phyloP scores from a whole-genome alignment of 2,329 filamentous ascomycete species.

The Colletotrichum siamense region DNA sequence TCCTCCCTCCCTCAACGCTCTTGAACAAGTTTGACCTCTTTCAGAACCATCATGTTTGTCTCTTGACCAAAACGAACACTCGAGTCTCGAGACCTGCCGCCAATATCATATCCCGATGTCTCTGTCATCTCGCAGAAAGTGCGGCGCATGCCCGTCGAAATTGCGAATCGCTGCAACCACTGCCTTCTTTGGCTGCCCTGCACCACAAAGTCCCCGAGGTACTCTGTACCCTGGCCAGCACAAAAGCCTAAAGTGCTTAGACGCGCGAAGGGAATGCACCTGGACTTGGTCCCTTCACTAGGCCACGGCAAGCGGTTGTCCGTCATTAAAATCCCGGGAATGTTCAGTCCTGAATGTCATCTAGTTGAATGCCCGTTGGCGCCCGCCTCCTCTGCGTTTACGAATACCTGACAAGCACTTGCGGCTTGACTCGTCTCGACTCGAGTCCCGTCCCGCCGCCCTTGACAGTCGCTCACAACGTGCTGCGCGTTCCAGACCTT shows the following conservation, averaged over 20 bases:
- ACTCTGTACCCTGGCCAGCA: not conserved
- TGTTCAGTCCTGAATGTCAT: constrained; percentile 5
- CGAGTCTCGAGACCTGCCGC: not conserved
- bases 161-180: constrained; percentile 11
- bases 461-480: not conserved
- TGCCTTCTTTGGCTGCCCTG: constrained; percentile 1
- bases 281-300: not conserved
- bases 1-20: not conserved
- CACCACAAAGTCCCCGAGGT: not conserved
- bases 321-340: not conserved
- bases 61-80: not conserved
- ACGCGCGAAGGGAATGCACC: not conserved
- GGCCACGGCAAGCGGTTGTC: not conserved
- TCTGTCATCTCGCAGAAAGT: constrained; percentile 11
- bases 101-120: constrained; percentile 4
- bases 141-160: constrained; percentile 13
- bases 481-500: not conserved
- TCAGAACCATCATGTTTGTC: not conserved
- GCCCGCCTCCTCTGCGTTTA: not conserved
- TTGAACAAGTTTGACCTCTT: not conserved
- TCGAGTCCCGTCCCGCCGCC: not conserved
- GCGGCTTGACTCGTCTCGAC: not conserved
- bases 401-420: not conserved
- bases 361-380: not conserved
- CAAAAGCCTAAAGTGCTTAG: constrained; percentile 7